Evolutionary conservation across 768 basidiomycete species (phyloP).

Genomic region (Termitomyces sp.): DNA sequence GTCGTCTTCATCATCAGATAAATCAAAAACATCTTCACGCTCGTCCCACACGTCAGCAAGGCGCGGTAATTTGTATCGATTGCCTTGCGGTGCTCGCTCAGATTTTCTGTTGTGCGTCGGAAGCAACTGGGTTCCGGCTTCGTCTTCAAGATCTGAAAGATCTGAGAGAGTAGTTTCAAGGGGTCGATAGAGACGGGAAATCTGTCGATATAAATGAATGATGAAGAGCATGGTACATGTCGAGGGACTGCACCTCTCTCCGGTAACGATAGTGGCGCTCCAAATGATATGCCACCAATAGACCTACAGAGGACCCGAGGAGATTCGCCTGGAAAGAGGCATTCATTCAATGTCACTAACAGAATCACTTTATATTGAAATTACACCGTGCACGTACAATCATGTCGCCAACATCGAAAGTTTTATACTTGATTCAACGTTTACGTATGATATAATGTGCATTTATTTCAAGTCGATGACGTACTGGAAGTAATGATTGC

Average conservation of each 20-base stretch:
- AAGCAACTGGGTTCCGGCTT: conserved; percentile 49
- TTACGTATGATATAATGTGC: background rate
- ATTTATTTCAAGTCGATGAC: conserved; percentile 6
- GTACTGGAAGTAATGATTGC: conserved; percentile 71
- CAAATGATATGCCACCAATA: conserved; percentile 60
- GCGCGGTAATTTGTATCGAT: conserved; percentile 26
- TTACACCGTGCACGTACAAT: conserved; percentile 36
- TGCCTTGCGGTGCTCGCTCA: conserved; percentile 22
- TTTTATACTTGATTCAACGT: conserved; percentile 45
- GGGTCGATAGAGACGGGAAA: conserved; percentile 73
- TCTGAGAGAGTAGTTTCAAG: conserved; percentile 50
- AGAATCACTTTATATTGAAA: background rate
- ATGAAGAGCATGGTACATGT: background rate
- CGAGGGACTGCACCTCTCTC: conserved; percentile 50
- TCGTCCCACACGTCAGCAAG: conserved; percentile 74
- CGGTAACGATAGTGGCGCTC: conserved; percentile 76
- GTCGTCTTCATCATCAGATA: conserved; percentile 52
- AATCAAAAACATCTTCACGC: conserved; percentile 68
- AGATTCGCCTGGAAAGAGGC: conserved; percentile 60
- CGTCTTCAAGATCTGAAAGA: conserved; percentile 48
- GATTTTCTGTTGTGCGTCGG: conserved; percentile 38
- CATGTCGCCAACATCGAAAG: conserved; percentile 70
- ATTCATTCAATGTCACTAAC: background rate
- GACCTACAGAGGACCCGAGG: conserved; percentile 64
- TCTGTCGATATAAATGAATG: conserved; percentile 33